Conservation (phyloP, 352 stramenopile species). For the Globisporangium barbulae region DNA sequence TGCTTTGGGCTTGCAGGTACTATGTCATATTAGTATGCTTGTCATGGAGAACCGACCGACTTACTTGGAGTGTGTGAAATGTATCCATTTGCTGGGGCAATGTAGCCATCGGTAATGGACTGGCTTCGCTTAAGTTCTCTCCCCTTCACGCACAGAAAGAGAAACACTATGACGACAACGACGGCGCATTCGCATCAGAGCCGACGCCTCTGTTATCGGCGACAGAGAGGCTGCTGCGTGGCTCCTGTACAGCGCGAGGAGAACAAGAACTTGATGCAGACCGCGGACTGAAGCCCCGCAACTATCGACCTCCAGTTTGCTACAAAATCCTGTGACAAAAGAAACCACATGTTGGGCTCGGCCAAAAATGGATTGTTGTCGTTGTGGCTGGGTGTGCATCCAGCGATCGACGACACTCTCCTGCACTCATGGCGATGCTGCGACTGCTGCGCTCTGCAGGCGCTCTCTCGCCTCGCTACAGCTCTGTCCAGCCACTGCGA, state of each 20-base stretch:
- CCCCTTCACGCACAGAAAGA: neutral
- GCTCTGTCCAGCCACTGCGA: neutral
- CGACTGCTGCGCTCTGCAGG: neutral
- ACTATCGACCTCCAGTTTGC: conserved; percentile 15
- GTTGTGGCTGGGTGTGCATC: conserved; percentile 1
- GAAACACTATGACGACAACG: neutral
- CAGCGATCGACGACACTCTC: neutral
- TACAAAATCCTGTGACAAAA: conserved; percentile 12
- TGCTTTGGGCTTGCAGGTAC: conserved; percentile 9
- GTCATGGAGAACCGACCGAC: neutral
- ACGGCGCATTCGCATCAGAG: neutral
- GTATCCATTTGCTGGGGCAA: neutral
- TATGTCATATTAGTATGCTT: neutral
- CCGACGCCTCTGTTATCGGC: neutral
- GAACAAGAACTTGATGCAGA: neutral
- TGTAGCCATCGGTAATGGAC: conserved; percentile 10
- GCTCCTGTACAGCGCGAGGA: neutral
- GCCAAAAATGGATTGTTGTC: too few species aligned
- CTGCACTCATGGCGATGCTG: neutral
- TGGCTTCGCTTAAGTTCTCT: conserved; percentile 6
- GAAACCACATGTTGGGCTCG: too few species aligned
- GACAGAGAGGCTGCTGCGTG: conserved; percentile 6
- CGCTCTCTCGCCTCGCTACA: neutral
- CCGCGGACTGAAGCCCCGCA: neutral
- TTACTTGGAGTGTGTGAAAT: neutral